Percentiles rank a stretch among this genome's conserved stretches.
Conservation (phyloP, 2,329 filamentous ascomycete genomes). For the Hymenoscyphus salicellus region DNA sequence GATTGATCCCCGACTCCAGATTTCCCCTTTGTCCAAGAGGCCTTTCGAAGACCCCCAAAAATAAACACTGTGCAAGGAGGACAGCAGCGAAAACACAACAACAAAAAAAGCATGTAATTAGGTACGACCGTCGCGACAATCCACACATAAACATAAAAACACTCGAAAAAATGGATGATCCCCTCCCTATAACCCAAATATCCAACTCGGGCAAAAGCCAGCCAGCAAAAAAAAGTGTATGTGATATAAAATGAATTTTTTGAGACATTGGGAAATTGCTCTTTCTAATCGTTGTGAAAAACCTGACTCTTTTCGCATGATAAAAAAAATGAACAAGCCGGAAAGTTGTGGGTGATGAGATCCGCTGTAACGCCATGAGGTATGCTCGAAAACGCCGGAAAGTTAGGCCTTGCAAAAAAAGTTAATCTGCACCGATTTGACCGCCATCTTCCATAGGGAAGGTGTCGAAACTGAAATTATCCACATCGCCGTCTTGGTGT, state of each 20-base stretch:
- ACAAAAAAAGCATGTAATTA: conserved; percentile 30
- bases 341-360: conserved; percentile 31
- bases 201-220: conserved; percentile 23
- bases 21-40: conserved; percentile 16
- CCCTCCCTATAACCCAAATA: conserved; percentile 20
- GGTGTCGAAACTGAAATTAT: conserved; percentile 53
- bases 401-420: conserved; percentile 17
- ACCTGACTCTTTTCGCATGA: conserved; percentile 33
- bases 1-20: conserved; percentile 28
- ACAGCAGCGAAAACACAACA: neutral
- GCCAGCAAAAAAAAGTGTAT: conserved; percentile 26
- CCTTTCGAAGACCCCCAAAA: conserved; percentile 15
- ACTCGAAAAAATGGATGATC: conserved; percentile 19
- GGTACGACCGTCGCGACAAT: conserved; percentile 28
- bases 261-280: conserved; percentile 25
- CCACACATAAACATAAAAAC: conserved; percentile 31
- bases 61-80: conserved; percentile 24
- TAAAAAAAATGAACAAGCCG: conserved; percentile 27
- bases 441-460: conserved; percentile 54
- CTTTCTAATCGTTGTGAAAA: conserved; percentile 31
- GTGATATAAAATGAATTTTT: conserved; percentile 31
- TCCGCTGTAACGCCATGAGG: conserved; percentile 35
- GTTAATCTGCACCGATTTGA: conserved; percentile 55
- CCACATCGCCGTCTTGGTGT: conserved; percentile 51
- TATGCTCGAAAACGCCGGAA: conserved; percentile 37